These are phyloP conservation scores for Talaromyces rugulosus DNA, from an alignment of 2,329 filamentous ascomycete genomes.

Conservation along the genomic window DNA sequence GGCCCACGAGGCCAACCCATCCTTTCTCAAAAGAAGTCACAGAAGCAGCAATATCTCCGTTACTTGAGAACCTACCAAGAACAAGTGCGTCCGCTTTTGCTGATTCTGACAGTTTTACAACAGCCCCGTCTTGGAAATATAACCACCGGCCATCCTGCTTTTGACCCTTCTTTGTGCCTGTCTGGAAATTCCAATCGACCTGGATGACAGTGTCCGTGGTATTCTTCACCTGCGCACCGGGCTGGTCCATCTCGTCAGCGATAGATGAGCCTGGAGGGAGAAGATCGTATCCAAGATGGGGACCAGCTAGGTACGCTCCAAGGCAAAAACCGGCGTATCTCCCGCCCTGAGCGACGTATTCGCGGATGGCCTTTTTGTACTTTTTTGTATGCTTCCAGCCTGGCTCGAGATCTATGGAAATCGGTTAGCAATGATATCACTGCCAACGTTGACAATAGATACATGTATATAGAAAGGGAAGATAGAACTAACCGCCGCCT, in stretches of 20 bases:
- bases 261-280: background rate
- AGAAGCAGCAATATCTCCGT: background rate
- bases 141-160: background rate
- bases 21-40: background rate
- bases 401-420: background rate
- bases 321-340: conserved; percentile 8
- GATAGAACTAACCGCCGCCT: background rate
- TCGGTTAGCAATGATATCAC: background rate
- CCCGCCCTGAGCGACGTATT: conserved; percentile 3
- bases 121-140: background rate
- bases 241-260: background rate
- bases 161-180: background rate
- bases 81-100: background rate
- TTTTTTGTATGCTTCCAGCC: conserved; percentile 15
- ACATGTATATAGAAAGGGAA: background rate
- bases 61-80: background rate
- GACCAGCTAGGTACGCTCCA: conserved; percentile 9
- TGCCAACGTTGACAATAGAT: background rate
- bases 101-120: background rate
- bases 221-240: background rate
- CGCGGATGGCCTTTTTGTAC: conserved; percentile 5
- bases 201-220: background rate
- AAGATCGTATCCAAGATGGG: background rate
- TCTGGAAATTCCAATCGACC: background rate
- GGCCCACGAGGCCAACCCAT: background rate